Conservation (phyloP, 805 yeast genomes). For the Myxozyma neglecta region DNA sequence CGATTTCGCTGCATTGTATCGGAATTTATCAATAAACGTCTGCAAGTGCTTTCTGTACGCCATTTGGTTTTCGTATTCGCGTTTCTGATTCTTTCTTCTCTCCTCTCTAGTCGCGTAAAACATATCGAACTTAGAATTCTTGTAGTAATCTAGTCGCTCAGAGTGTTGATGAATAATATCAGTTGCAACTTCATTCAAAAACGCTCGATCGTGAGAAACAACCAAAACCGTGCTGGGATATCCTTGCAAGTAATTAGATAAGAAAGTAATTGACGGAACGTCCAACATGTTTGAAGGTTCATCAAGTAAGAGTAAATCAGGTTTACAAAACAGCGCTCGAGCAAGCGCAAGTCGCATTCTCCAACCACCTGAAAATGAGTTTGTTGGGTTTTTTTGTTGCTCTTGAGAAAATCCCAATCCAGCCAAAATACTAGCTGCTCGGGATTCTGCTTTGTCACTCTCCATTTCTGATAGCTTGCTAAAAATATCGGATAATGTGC, state of each 20-base stretch:
- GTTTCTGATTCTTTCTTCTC: slow-evolving; percentile 84
- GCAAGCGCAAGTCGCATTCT: slow-evolving; percentile 99
- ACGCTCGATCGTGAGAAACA: slow-evolving; percentile 97
- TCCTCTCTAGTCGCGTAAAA: slow-evolving; percentile 94
- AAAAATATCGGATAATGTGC: slow-evolving; percentile 72
- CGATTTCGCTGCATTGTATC: slow-evolving; percentile 97
- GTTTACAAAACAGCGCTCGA: slow-evolving; percentile 95
- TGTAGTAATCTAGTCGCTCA: slow-evolving; percentile 91
- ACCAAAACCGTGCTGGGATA: slow-evolving; percentile 92
- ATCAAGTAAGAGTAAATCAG: slow-evolving; percentile 88
- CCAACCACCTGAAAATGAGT: slow-evolving; percentile 99
- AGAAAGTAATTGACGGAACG: slow-evolving; percentile 94
- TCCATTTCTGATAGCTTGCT: slow-evolving; percentile 90
- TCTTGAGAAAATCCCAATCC: slow-evolving; percentile 94
- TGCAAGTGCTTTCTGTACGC: slow-evolving; percentile 92
- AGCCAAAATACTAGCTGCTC: slow-evolving; percentile 88
- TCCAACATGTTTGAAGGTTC: slow-evolving; percentile 99
- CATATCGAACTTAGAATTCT: slow-evolving; percentile 86
- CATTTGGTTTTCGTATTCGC: slow-evolving; percentile 98
- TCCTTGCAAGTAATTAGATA: slow-evolving; percentile 84
- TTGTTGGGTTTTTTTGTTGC: slow-evolving; percentile 80
- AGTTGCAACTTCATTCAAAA: slow-evolving; percentile 95
- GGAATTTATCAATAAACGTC: slow-evolving; percentile 87
- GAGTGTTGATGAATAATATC: slow-evolving; percentile 98
- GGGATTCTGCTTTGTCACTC: slow-evolving; percentile 93